Evolutionary conservation across 2,329 filamentous ascomycete genomes (phyloP), one percentile per base, ranked within the genome.

Genomic region (Monilinia polystroma): DNA sequence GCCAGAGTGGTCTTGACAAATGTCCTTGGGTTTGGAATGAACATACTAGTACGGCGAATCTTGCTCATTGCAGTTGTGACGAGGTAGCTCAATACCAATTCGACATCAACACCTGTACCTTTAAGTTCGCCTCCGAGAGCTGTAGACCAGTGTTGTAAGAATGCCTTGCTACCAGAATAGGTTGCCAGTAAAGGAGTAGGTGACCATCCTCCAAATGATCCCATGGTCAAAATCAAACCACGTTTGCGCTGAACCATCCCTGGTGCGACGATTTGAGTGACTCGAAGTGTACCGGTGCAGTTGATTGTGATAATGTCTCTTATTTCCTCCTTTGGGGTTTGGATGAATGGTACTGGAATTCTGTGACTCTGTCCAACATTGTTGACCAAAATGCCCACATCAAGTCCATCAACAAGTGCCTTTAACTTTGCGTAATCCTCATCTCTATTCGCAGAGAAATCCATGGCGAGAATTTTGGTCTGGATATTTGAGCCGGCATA

Each of bases 1-100:
- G 84, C 81, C 67, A 99, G 81, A 0, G 90, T 87, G 8, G 91
- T 82, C 73, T 85, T 86, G 66, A 99, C 95, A 77, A 98, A 98
- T 64, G 84, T 81, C 77, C 89, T 90, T 18, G 94, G 90, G 68
- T 84, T 92, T 12, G 95, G 95, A 56, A 98, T 90, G 67, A 93
- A 81, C 56, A 88, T 79, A 70, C 86, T 94, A 0, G 92, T 82
- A 66, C 89, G 90, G 74, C 92, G 90, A 73, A 99, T 87, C 84
- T 99, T 99, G 80, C 90, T 94, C 95, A 99, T 99, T 75, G 94
- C 92, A 0, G 92, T 94, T 5, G 93, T 96, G 74, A 99, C 91
- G 58, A 99, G 87, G 78, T 99, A 96, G 73, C 90, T 93, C 73
- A 98, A 86, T 38, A 96, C 89, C 59, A 98, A 86, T 79, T 98